A percentile compares a stretch with the other conserved stretches of the same genome.
Conservation (phyloP, 1,284 basidiomycete species). For the Cryptococcus wingfieldii region DNA sequence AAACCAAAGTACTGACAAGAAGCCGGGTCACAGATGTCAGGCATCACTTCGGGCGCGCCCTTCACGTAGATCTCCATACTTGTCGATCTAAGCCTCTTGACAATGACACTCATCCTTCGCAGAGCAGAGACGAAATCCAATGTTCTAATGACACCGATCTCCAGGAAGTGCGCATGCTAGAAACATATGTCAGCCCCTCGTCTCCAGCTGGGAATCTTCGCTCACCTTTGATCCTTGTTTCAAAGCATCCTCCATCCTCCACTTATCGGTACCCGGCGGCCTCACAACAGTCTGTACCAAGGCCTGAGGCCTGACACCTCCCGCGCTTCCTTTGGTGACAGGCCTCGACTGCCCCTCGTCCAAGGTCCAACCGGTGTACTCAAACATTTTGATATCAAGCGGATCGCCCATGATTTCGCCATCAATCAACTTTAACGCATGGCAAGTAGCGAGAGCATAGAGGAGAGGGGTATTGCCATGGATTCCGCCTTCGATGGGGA, state of each 20-base stretch:
- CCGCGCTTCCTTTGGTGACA: conserved; percentile 55
- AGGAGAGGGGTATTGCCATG: conserved; percentile 73
- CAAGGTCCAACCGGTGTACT: conserved; percentile 91
- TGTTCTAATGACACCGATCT: conserved; percentile 90
- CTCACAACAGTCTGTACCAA: conserved; percentile 95
- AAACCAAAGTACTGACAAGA: conserved; percentile 60
- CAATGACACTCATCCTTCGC: conserved; percentile 94
- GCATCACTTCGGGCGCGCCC: conserved; percentile 97
- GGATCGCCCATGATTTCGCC: conserved; percentile 91
- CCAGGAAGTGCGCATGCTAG: conserved; percentile 92
- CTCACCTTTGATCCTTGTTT: conserved; percentile 70
- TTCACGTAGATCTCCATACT: conserved; percentile 99
- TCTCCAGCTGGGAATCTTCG: neutral
- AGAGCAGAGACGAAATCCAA: conserved; percentile 96
- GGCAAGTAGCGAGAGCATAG: conserved; percentile 92
- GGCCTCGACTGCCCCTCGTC: conserved; percentile 74
- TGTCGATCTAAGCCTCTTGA: conserved; percentile 86
- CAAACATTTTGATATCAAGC: conserved; percentile 95
- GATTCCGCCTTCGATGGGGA: conserved; percentile 62
- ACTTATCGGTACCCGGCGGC: conserved; percentile 84
- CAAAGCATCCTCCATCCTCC: conserved; percentile 87
- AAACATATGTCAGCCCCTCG: neutral
- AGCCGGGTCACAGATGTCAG: conserved; percentile 83
- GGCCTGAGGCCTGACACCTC: conserved; percentile 65
- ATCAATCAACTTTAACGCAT: conserved; percentile 88